Conservation (phyloP, 139 green algal species). For the Coelastrella sp. region DNA sequence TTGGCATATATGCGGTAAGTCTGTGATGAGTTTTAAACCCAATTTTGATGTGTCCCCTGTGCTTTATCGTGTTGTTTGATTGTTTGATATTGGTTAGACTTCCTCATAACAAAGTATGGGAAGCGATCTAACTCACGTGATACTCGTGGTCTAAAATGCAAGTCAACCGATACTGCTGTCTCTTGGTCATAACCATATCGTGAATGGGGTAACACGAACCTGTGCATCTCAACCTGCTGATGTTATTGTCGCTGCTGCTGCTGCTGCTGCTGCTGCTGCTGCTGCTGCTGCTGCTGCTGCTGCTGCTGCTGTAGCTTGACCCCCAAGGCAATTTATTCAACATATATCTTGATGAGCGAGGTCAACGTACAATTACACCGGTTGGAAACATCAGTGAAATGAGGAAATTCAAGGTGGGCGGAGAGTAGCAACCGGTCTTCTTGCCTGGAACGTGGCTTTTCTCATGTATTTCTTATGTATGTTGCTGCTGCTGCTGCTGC, state of each 20-base stretch:
- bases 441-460: neutral
- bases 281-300: neutral
- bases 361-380: conserved; percentile 66
- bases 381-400: conserved; percentile 65
- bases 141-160: too few species aligned
- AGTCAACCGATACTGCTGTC: too few species aligned
- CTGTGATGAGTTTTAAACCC: neutral
- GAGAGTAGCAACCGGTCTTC: neutral
- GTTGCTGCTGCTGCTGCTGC: too few species aligned
- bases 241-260: neutral
- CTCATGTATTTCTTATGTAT: too few species aligned
- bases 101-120: too few species aligned
- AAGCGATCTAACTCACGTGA: too few species aligned
- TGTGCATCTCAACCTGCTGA: too few species aligned
- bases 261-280: neutral
- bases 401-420: conserved; percentile 54
- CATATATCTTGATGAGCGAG: conserved; percentile 63
- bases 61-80: too few species aligned
- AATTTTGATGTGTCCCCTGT: too few species aligned
- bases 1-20: conserved; percentile 72
- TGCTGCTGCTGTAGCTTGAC: conserved; percentile 60
- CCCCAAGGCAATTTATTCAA: conserved; percentile 74
- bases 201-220: too few species aligned
- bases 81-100: too few species aligned
- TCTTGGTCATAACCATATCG: too few species aligned